phyloP scores from a whole-genome alignment of 352 stramenopile genomes.

The Phytopythium oedochilum region DNA sequence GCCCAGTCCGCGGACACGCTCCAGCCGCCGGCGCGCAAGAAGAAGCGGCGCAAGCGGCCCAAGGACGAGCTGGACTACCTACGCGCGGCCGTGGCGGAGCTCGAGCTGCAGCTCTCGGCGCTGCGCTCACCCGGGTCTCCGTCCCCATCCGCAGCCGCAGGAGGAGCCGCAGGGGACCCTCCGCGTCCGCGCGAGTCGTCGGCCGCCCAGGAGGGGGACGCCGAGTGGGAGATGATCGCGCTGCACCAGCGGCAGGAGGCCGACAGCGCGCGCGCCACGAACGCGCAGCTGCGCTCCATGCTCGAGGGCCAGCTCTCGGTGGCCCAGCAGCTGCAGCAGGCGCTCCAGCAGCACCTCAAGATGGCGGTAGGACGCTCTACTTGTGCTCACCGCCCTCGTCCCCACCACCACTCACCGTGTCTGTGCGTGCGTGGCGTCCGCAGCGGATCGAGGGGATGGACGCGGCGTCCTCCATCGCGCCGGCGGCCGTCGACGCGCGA shows the following conservation, averaged over 20 bases:
- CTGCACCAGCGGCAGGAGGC: conserved; percentile 22
- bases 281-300: conserved; percentile 21
- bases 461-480: not conserved
- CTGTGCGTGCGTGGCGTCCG: not conserved
- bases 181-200: too few relatives aligned
- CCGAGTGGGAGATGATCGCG: conserved; percentile 24
- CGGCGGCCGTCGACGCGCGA: conserved; percentile 10
- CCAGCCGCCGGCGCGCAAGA: conserved; percentile 11
- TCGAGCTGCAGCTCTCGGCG: conserved; percentile 21
- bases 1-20: too few relatives aligned
- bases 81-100: conserved; percentile 21
- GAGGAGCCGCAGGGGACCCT: too few relatives aligned
- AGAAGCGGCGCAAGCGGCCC: conserved; percentile 23
- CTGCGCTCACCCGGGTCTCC: conserved; percentile 8
- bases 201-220: conserved; percentile 12
- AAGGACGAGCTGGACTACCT: conserved; percentile 39
- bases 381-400: not conserved
- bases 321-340: conserved; percentile 21
- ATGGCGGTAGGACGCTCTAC: conserved; percentile 16
- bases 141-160: not conserved
- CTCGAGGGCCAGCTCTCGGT: conserved; percentile 27
- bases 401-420: too few relatives aligned
- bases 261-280: conserved; percentile 19
- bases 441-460: conserved; percentile 1
- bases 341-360: conserved; percentile 25